Evolutionary conservation across 805 yeast species (phyloP), one percentile per base, ranked within the genome.

Genomic region (Ogataea henricii): DNA sequence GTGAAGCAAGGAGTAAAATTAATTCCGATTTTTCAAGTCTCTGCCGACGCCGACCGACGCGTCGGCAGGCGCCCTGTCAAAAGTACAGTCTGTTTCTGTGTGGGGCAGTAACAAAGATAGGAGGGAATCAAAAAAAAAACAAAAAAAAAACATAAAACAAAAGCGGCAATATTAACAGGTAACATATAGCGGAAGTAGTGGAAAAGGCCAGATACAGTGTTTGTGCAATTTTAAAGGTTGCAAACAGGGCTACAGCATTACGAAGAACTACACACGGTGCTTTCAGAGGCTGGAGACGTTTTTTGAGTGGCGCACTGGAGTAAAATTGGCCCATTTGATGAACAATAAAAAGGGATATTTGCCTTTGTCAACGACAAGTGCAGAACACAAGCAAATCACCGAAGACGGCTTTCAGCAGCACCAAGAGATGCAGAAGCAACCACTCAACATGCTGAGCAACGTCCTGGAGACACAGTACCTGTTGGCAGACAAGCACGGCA

Each of bases 401-500:
- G 22, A 42, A 6, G 37, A 18, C 18, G 16, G 16, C 12, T 20
- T 20, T 7, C 34, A 26, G 16, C 36, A 36, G 18, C 32, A 34
- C 25, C 40, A 25, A 17, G 30, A 16, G 17, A 53, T 49, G 56
- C 50, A 45, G 43, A 49, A 53, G 30, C 52, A 53, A 10, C 40
- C 56, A 3, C 20, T 56, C 25, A 44, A 41, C 10, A 43, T 53
- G 30, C 47, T 54, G 18, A 57, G 52, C 34, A 45, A 53, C 32
- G 54, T 52, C 9, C 40, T 62, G 1, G 46, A 50, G n/a, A 62
- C 66, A 0, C 55, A 53, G 26, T 45, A 46, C 10, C 41, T 69
- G 2, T 17, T 48, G 0, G 58, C 74, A 1, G 82, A 80, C 45
- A 52, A 60, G 1, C 52, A 70, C 20, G 96, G 94, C 4, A 71